Evolutionary conservation across 129 eudicot species (phyloP).

Genomic region (Deinandra increscens): DNA sequence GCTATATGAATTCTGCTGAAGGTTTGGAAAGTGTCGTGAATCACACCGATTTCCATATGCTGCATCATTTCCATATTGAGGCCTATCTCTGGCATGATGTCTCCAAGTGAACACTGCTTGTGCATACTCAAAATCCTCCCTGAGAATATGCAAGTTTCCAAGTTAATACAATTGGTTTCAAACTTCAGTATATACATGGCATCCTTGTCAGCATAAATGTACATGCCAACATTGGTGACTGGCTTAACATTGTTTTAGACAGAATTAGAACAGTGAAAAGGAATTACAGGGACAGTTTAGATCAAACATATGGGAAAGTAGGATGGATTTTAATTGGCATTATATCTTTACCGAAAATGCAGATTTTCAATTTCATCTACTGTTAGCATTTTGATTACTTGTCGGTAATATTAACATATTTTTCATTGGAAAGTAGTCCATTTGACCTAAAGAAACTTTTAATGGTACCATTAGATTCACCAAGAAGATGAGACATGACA

Average conservation of each 20-base stretch:
- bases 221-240: no score
- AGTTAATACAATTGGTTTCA: not conserved
- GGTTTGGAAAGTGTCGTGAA: constrained; percentile 31
- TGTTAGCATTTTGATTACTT: not conserved
- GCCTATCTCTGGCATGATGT: constrained; percentile 35
- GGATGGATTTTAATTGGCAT: no score
- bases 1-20: constrained; percentile 36
- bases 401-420: not conserved
- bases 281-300: no score
- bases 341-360: not conserved
- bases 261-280: no score
- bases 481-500: not conserved
- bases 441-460: not conserved
- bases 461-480: no score
- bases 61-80: constrained; percentile 32
- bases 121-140: constrained; percentile 56
- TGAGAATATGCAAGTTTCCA: constrained; percentile 31
- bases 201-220: no score
- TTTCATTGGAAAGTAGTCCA: not conserved
- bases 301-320: no score
- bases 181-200: not conserved
- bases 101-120: constrained; percentile 45
- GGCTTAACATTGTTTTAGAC: no score
- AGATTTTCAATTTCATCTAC: not conserved
- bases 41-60: constrained; percentile 34